Percentiles rank a stretch among this genome's conserved stretches.
Evolutionary conservation across 2,329 filamentous ascomycete genomes (phyloP).

Genomic region (Fusarium anthophilum): DNA sequence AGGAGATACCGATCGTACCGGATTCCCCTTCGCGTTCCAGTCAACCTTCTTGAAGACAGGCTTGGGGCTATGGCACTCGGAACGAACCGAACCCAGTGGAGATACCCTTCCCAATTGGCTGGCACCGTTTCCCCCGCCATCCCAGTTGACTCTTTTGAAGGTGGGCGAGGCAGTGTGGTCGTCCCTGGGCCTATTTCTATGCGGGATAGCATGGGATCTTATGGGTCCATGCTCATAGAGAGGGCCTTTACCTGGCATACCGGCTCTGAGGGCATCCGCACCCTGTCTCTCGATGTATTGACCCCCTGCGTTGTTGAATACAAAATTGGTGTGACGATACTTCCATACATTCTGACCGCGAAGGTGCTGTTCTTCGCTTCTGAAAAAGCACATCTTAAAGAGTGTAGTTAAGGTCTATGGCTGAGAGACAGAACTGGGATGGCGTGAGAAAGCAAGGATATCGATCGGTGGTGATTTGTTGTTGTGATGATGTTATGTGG

Average conservation of each 20-base stretch:
- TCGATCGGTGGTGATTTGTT: background rate
- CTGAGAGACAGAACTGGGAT: too few relatives aligned
- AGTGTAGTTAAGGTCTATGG: background rate
- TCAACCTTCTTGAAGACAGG: background rate
- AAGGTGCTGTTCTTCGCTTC: too few relatives aligned
- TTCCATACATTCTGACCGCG: background rate
- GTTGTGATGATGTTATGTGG: too few relatives aligned
- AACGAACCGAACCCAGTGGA: background rate
- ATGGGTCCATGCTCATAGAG: background rate
- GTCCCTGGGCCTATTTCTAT: background rate
- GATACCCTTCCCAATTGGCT: background rate
- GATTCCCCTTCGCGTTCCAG: background rate
- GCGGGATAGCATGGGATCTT: background rate
- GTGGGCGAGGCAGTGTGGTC: background rate
- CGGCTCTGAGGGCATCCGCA: background rate
- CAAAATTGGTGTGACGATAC: background rate
- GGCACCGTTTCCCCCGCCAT: accelerated
- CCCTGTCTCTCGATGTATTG: background rate
- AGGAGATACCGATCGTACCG: background rate
- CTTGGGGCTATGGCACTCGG: background rate
- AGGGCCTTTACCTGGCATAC: background rate
- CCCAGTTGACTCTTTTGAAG: background rate
- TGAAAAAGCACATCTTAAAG: background rate
- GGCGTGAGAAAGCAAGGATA: background rate
- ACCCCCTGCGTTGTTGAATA: background rate